A percentile compares a stretch with the other conserved stretches of the same genome.
These are phyloP conservation scores for Pseudopithomyces maydicus DNA, from an alignment of 2,329 filamentous ascomycete species.

Conservation along the genomic window DNA sequence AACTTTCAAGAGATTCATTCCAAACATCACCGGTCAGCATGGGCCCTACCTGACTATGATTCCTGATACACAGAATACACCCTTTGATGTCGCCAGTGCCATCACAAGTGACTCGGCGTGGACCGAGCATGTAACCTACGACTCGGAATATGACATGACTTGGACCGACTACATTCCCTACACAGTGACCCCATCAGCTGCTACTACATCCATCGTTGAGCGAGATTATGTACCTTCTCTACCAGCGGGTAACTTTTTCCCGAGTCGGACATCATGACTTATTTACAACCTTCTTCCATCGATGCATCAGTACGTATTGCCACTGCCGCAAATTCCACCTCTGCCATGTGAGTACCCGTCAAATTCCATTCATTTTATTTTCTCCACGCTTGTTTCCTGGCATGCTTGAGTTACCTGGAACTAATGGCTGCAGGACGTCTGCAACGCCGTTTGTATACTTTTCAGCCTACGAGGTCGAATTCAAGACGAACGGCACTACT, in stretches of 20 bases:
- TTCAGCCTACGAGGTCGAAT: constrained; percentile 50
- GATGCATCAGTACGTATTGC: constrained; percentile 28
- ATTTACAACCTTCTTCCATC: constrained; percentile 11
- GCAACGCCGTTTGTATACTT: constrained; percentile 51
- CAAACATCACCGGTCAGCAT: constrained; percentile 22
- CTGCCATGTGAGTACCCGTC: constrained; percentile 1
- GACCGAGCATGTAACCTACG: constrained; percentile 25
- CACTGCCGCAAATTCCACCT: constrained; percentile 25
- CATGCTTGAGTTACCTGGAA: neutral
- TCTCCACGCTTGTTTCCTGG: neutral
- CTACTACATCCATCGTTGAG: constrained; percentile 35
- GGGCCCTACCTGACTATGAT: constrained; percentile 24
- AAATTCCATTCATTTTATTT: neutral
- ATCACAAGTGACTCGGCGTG: constrained; percentile 27
- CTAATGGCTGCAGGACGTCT: constrained; percentile 28
- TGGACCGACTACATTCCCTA: constrained; percentile 29
- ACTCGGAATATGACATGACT: constrained; percentile 26
- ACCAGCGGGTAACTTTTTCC: constrained; percentile 26
- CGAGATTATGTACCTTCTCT: constrained; percentile 27
- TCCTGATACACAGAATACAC: constrained; percentile 20
- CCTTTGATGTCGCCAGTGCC: constrained; percentile 32
- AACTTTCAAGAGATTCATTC: constrained; percentile 21
- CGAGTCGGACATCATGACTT: constrained; percentile 17
- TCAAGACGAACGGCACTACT: constrained; percentile 33
- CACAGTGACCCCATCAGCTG: constrained; percentile 36